Base-by-base conservation (phyloP, 768 basidiomycete genomes). In the Tylopilus sp. region DNA sequence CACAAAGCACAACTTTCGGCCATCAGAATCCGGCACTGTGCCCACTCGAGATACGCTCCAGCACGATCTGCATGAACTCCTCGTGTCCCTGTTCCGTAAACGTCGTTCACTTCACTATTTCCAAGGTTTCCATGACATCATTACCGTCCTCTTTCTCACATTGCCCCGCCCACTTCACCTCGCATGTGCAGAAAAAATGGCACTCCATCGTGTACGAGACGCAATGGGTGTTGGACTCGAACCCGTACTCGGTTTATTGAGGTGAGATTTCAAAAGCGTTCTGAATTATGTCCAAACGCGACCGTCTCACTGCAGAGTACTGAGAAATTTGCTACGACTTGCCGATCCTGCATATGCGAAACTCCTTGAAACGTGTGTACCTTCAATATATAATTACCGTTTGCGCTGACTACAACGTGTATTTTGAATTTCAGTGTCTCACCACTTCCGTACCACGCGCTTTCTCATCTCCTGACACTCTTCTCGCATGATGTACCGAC, bases 401-500 rank as follows among this genome's bases (percentile, higher is more conserved):
- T 36, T 40, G 42, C 12, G 44, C 40, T 33, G 40, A 23, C 44
- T 35, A 48, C 12, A 44, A 4, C 43, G 46, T 49, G 21, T 21
- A 28, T 56, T 31, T 40, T 31, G 20, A 38, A 30, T 36, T 54
- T 40, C 51, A 91, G 87, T 47, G 80, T 77, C 23, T 81, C 88
- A 0, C 89, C 88, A 0, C 75, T 95, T 1, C 94, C 94, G 0
- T 95, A 92, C 63, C 91, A 87, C 64, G 90, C 93, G 0, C 79
- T 98, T 17, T 90, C 92, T 4, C 90, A 93, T 70, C 80, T 97
- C 28, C 74, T 98, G 30, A 95, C 93, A 0, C 78, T 95, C 26
- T 93, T 98, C 71, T 84, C 94, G 11, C 94, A 98, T 66, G 93
- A 97, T 59, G 79, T 93, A 50, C 91, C 94, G 8, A 89, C 88